Conservation (phyloP, 2,329 filamentous ascomycete genomes). For the Ophiosphaerella korrae region DNA sequence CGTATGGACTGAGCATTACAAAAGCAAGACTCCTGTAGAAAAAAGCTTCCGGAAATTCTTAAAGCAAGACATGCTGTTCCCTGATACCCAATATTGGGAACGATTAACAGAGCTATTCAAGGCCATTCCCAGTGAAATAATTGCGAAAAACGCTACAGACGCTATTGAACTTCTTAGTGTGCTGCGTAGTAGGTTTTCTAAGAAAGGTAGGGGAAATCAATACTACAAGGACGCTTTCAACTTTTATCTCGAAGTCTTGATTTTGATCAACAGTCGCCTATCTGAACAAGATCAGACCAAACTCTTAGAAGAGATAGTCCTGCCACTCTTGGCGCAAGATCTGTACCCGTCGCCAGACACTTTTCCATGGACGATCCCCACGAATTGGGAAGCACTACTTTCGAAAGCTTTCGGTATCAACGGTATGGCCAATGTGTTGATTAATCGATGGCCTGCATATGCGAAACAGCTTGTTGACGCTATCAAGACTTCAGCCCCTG, state of each 20-base stretch:
- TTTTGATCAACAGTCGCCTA: slow-evolving; percentile 50
- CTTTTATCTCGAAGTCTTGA: slow-evolving; percentile 71
- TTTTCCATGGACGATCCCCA: slow-evolving; percentile 58
- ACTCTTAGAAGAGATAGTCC: slow-evolving; percentile 54
- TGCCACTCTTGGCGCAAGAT: slow-evolving; percentile 61
- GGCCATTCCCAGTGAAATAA: slow-evolving; percentile 58
- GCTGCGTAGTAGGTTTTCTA: slow-evolving; percentile 71
- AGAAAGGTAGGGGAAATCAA: slow-evolving; percentile 73
- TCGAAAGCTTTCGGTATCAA: slow-evolving; percentile 49
- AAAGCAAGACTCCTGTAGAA: slow-evolving; percentile 60
- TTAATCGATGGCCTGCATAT: slow-evolving; percentile 67
- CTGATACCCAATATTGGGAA: slow-evolving; percentile 69
- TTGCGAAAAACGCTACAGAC: slow-evolving; percentile 61
- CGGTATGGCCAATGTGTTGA: slow-evolving; percentile 56
- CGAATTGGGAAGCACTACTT: slow-evolving; percentile 47
- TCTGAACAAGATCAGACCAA: slow-evolving; percentile 52
- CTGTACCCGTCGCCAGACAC: slow-evolving; percentile 54
- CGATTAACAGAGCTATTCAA: slow-evolving; percentile 67
- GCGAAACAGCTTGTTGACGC: slow-evolving; percentile 65
- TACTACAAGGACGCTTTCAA: slow-evolving; percentile 75
- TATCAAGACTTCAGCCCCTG: slow-evolving; percentile 77
- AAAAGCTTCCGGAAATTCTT: slow-evolving; percentile 73
- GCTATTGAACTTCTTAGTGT: slow-evolving; percentile 68
- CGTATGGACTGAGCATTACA: slow-evolving; percentile 73
- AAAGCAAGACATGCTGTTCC: slow-evolving; percentile 76